Base-by-base conservation (phyloP, 257 asterid genomes). In the Scutellaria minor region DNA sequence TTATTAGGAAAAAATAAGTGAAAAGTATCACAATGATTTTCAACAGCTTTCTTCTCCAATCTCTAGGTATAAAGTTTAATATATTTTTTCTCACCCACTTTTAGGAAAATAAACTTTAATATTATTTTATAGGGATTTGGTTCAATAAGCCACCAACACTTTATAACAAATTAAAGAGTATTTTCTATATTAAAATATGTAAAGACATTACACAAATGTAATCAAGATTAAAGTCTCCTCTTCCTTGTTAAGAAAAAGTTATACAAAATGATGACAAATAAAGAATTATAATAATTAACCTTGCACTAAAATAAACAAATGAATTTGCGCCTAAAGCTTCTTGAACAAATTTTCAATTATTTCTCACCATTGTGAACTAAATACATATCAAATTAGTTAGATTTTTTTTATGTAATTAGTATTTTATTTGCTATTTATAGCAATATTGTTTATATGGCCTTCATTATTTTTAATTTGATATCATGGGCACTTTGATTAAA, bases 1-100 rank as follows among this genome's bases (percentile, higher is more conserved):
- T 73, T 62, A 39, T 18, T 20, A 2, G 0, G 11, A 11, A 45
- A 47, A 24, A 9, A 40, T 64, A 35, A 70, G 9, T 40, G 70
- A 61, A 61, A 78, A 73, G 77, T 50, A 77, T 59, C 72, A 12
- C 41, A 69, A 69, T 81, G 80, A 77, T 68, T 73, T 61, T 14
- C 18, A 44, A 18, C 40, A 22, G 13, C 58, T 31, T 77, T 76
- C 3, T 37, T 64, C 77, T 58, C 60, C 68, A 45, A 70, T 76
- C 56, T 55, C 68, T 31, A 70, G 70, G 67, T 50, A 10, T 27
- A 77, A 77, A 68, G 63, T 56, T 60, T 39, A 31, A 12, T 50
- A 41, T 15, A 48, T 35, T 61, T 15, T 41, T 24, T 8, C 22
- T 15, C 10, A 45, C 56, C 66, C 42, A 22, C 59, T n/a, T 69